These are phyloP conservation scores for Macrolepiota albuminosa DNA, from an alignment of 768 basidiomycete species.

Conservation along the genomic window DNA sequence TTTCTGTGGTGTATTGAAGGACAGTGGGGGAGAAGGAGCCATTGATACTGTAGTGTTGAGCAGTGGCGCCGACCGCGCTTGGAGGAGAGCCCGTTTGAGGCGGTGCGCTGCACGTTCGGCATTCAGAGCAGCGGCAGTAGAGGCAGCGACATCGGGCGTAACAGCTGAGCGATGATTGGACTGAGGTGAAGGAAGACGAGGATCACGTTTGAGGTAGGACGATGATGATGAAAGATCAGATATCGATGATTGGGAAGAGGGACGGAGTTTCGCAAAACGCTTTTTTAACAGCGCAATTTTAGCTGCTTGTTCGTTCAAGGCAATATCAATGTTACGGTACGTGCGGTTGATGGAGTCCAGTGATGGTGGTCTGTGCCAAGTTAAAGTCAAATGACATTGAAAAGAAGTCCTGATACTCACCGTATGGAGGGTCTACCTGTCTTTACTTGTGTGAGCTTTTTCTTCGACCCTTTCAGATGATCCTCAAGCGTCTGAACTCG, in stretches of 20 bases:
- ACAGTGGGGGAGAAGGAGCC: constrained; percentile 29
- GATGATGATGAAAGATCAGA: not conserved
- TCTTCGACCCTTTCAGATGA: constrained; percentile 64
- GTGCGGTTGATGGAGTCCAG: constrained; percentile 83
- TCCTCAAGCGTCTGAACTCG: constrained; percentile 79
- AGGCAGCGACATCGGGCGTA: constrained; percentile 63
- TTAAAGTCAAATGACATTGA: not conserved
- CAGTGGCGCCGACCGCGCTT: constrained; percentile 57
- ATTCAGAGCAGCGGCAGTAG: constrained; percentile 78
- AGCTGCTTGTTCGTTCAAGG: constrained; percentile 55
- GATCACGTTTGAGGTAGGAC: constrained; percentile 28
- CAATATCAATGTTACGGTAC: constrained; percentile 78
- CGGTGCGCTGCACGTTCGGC: constrained; percentile 70
- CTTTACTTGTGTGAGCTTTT: constrained; percentile 56
- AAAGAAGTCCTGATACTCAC: constrained; percentile 32
- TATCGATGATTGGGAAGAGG: constrained; percentile 18
- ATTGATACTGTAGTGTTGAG: constrained; percentile 52
- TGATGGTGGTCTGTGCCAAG: constrained; percentile 61
- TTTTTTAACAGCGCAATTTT: constrained; percentile 47
- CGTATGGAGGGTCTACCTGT: constrained; percentile 58
- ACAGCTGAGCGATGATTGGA: constrained; percentile 31
- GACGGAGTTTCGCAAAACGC: constrained; percentile 49
- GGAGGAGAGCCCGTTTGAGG: constrained; percentile 64
- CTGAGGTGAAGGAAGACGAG: constrained; percentile 36
- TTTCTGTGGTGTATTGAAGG: constrained; percentile 34